Conservation (phyloP, 495 filamentous ascomycete genomes). For the Aspergillus sclerotioniger region DNA sequence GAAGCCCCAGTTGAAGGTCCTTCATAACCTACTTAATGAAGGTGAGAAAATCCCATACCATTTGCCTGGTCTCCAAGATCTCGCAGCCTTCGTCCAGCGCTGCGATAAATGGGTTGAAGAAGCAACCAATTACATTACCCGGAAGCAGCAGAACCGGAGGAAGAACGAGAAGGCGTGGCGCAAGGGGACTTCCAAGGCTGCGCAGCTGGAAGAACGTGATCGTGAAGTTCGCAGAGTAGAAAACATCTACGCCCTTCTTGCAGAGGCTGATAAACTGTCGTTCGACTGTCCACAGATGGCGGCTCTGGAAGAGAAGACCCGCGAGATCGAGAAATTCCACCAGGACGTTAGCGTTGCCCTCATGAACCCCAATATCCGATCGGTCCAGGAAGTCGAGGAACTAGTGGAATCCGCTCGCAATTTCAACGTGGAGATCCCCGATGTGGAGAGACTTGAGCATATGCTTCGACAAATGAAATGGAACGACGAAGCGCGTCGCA, state of each 20-base stretch:
- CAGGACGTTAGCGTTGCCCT: slow-evolving; percentile 69
- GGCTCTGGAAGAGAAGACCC: slow-evolving; percentile 80
- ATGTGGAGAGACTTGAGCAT: slow-evolving; percentile 79
- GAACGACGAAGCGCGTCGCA: slow-evolving; percentile 73
- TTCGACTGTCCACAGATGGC: slow-evolving; percentile 95
- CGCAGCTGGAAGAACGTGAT: slow-evolving; percentile 86
- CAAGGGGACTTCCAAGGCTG: slow-evolving; percentile 67
- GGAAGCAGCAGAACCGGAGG: slow-evolving; percentile 96
- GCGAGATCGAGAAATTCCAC: slow-evolving; percentile 85
- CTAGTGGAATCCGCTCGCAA: slow-evolving; percentile 81
- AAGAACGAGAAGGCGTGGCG: slow-evolving; percentile 96
- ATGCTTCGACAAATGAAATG: slow-evolving; percentile 84
- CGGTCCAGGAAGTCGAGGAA: slow-evolving; percentile 78
- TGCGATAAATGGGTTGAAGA: slow-evolving; percentile 99
- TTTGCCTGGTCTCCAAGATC: slow-evolving; percentile 74
- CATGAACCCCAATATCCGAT: slow-evolving; percentile 54
- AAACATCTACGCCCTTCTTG: slow-evolving; percentile 81
- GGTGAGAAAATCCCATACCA: slow-evolving; percentile 97
- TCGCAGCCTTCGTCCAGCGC: slow-evolving; percentile 86
- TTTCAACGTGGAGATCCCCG: slow-evolving; percentile 93
- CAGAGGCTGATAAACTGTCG: slow-evolving; percentile 79
- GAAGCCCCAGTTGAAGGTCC: slow-evolving; percentile 78
- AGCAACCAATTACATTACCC: slow-evolving; percentile 92
- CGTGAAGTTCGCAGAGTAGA: slow-evolving; percentile 86
- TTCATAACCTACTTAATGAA: slow-evolving; percentile 83